Conservation (phyloP, 768 basidiomycete genomes). For the Daedaleopsis nitida region DNA sequence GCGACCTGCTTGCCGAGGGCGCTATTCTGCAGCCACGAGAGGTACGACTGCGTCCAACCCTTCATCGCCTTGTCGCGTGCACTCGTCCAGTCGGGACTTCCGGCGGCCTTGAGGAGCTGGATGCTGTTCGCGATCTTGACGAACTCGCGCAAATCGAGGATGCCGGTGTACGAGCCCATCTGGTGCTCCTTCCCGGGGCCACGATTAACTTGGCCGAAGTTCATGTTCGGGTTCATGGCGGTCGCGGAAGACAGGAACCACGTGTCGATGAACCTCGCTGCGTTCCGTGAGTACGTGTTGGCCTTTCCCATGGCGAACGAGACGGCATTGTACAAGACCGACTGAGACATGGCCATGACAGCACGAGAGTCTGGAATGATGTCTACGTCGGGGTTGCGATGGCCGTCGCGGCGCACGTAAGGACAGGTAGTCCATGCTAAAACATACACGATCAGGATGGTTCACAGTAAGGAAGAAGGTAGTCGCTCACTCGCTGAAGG, state of each 20-base stretch:
- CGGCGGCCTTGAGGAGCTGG: slow-evolving; percentile 39
- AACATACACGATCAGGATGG: background rate
- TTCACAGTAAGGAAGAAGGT: background rate
- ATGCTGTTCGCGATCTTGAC: slow-evolving; percentile 53
- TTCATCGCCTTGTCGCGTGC: slow-evolving; percentile 41
- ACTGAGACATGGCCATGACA: slow-evolving; percentile 44
- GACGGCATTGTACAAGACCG: slow-evolving; percentile 47
- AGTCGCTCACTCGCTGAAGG: slow-evolving; percentile 50
- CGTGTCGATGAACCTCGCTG: slow-evolving; percentile 40
- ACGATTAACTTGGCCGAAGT: slow-evolving; percentile 56
- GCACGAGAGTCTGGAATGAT: slow-evolving; percentile 38
- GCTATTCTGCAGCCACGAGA: slow-evolving; percentile 47
- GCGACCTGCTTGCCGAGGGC: slow-evolving; percentile 43
- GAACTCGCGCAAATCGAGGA: slow-evolving; percentile 53
- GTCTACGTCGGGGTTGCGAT: slow-evolving; percentile 57
- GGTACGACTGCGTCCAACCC: slow-evolving; percentile 46
- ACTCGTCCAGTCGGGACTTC: slow-evolving; percentile 45
- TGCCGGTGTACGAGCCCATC: slow-evolving; percentile 52
- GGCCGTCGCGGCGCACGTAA: slow-evolving; percentile 52
- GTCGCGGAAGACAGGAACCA: slow-evolving; percentile 50
- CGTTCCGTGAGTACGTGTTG: slow-evolving; percentile 38
- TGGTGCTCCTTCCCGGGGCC: slow-evolving; percentile 47
- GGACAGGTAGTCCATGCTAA: slow-evolving; percentile 46
- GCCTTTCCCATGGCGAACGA: slow-evolving; percentile 40
- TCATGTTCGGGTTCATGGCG: slow-evolving; percentile 54